Evolutionary conservation across 495 filamentous ascomycete species (phyloP).

Genomic region (Penicillium salamii): DNA sequence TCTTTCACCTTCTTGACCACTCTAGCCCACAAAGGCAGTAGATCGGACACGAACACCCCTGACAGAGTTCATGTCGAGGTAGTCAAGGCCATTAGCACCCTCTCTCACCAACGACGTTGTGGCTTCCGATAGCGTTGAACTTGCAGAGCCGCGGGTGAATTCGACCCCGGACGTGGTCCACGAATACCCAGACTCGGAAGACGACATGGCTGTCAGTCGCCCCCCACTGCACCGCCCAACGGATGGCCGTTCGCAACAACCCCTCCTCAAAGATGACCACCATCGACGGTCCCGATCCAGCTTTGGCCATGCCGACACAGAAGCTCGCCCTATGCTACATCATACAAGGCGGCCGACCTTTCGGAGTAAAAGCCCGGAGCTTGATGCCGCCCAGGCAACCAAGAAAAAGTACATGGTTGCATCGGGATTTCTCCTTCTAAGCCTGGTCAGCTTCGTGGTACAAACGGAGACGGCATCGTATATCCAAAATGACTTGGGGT

Average conservation of each 20-base stretch:
- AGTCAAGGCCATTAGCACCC: not conserved
- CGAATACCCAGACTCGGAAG: conserved; percentile 35
- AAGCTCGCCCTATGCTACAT: conserved; percentile 43
- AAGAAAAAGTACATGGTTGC: conserved; percentile 83
- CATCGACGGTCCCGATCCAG: conserved; percentile 45
- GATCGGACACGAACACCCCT: conserved; percentile 5
- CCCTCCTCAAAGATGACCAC: conserved; percentile 55
- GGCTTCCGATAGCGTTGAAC: conserved; percentile 28
- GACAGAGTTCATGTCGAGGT: conserved; percentile 2
- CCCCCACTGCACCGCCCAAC: conserved; percentile 47
- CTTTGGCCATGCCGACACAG: conserved; percentile 33
- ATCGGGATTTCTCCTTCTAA: conserved; percentile 73
- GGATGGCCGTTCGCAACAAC: conserved; percentile 52
- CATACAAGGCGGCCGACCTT: conserved; percentile 55
- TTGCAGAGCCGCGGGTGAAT: conserved; percentile 17
- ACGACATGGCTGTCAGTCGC: conserved; percentile 44
- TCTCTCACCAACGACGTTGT: conserved; percentile 18
- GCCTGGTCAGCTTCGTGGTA: conserved; percentile 75
- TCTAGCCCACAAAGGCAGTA: conserved; percentile 5
- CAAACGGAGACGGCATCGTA: conserved; percentile 95
- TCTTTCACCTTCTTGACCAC: conserved; percentile 20
- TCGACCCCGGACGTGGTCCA: conserved; percentile 16
- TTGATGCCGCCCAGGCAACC: conserved; percentile 58
- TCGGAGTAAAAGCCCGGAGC: conserved; percentile 57
- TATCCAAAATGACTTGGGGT: conserved; percentile 81